phyloP scores from a whole-genome alignment of 108 stramenopile genomes.

The Discostella stelligeroides region DNA sequence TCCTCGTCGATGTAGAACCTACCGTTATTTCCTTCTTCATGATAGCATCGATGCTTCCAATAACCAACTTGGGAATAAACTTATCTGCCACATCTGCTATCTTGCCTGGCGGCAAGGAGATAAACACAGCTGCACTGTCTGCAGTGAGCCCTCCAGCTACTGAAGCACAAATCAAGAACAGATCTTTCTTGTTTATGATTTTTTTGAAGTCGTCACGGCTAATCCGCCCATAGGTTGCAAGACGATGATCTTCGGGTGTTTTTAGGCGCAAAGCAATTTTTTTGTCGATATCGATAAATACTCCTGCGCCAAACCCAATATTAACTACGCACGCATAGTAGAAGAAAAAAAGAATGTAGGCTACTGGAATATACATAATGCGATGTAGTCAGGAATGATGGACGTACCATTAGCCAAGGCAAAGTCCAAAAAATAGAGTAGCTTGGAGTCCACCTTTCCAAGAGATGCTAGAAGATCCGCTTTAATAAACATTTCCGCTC shows the following conservation, averaged over 20 bases:
- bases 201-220: constrained; percentile 14
- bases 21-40: not conserved
- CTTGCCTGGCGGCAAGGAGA: not conserved
- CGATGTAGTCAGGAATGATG: not conserved
- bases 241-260: constrained; percentile 10
- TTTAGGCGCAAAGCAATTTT: constrained; percentile 27
- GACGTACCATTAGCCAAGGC: constrained; percentile 7
- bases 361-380: not conserved
- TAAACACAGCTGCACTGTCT: constrained; percentile 3
- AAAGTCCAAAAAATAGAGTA: constrained; percentile 39
- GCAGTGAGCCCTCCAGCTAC: constrained; percentile 16
- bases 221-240: constrained; percentile 24
- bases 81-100: constrained; percentile 11
- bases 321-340: not conserved
- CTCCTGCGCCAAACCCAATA: constrained; percentile 33
- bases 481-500: constrained; percentile 17
- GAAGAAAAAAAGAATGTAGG: too few species aligned
- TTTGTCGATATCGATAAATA: constrained; percentile 43
- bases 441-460: constrained; percentile 1
- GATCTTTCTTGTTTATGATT: constrained; percentile 26
- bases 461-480: constrained; percentile 14
- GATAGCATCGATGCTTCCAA: constrained; percentile 6
- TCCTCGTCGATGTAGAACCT: not conserved
- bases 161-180: constrained; percentile 19
- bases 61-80: constrained; percentile 13